A percentile compares a stretch with the other conserved stretches of the same genome.
Evolutionary conservation across 2,329 filamentous ascomycete genomes (phyloP).

Genomic region (Trichophyton equinum): DNA sequence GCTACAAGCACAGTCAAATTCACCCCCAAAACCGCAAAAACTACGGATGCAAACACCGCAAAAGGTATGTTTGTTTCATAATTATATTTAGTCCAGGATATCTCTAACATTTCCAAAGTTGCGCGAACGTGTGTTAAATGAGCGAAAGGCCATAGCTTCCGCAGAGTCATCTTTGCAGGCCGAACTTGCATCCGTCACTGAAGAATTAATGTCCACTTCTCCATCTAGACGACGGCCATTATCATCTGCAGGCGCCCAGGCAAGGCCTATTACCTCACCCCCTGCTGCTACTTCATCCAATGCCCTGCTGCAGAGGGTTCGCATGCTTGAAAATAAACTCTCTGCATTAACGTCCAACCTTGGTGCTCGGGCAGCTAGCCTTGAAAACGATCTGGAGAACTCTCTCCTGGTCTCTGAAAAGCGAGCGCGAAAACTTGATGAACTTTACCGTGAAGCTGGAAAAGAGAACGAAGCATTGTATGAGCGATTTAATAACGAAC

Average conservation of each 20-base stretch:
- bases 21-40: slow-evolving; percentile 60
- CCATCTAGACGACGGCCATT: slow-evolving; percentile 16
- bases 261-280: slow-evolving; percentile 20
- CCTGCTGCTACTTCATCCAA: slow-evolving; percentile 14
- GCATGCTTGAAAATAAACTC: slow-evolving; percentile 55
- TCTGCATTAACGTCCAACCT: slow-evolving; percentile 48
- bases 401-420: slow-evolving; percentile 61
- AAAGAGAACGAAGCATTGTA: slow-evolving; percentile 90
- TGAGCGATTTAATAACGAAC: slow-evolving; percentile 80
- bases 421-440: slow-evolving; percentile 71
- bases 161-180: slow-evolving; percentile 57
- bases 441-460: slow-evolving; percentile 74
- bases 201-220: slow-evolving; percentile 53
- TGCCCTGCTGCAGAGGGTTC: slow-evolving; percentile 40
- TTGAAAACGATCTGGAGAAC: slow-evolving; percentile 59
- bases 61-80: slow-evolving; percentile 30
- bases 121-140: slow-evolving; percentile 71
- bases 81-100: slow-evolving; percentile 5
- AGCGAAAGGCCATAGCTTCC: slow-evolving; percentile 60
- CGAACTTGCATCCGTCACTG: slow-evolving; percentile 67
- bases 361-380: slow-evolving; percentile 46
- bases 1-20: slow-evolving; percentile 43
- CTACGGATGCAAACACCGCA: slow-evolving; percentile 53
- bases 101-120: slow-evolving; percentile 26
- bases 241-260: slow-evolving; percentile 23